A percentile compares a stretch with the other conserved stretches of the same genome.
Conservation (phyloP, 2,329 filamentous ascomycete genomes). For the Fusarium subglutinans region DNA sequence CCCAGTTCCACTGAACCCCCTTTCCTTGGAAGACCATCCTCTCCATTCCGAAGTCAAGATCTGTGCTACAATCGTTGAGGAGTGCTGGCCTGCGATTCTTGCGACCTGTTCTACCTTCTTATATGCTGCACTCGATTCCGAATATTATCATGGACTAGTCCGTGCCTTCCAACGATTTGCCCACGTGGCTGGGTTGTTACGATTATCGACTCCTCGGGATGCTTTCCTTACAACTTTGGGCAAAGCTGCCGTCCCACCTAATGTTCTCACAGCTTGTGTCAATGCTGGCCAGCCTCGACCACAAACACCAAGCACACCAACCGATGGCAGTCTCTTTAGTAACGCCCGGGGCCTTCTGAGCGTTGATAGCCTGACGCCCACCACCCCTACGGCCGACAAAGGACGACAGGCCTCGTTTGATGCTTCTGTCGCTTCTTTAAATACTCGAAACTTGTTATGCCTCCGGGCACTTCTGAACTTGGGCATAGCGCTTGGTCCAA, state of each 20-base stretch:
- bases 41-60: conserved; percentile 76
- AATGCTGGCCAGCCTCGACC: conserved; percentile 58
- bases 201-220: conserved; percentile 86
- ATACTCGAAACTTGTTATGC: conserved; percentile 89
- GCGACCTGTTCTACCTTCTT: conserved; percentile 96
- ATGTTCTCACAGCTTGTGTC: conserved; percentile 71
- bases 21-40: conserved; percentile 77
- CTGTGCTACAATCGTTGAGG: conserved; percentile 84
- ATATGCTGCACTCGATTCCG: conserved; percentile 88
- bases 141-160: conserved; percentile 92
- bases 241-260: conserved; percentile 90
- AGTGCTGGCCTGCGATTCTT: conserved; percentile 95
- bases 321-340: conserved; percentile 69
- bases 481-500: conserved; percentile 92
- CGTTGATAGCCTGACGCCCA: conserved; percentile 73
- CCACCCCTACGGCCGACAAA: conserved; percentile 65
- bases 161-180: conserved; percentile 94
- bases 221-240: conserved; percentile 94
- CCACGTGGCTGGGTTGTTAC: conserved; percentile 89
- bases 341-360: conserved; percentile 79
- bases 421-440: conserved; percentile 66
- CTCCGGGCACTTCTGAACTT: conserved; percentile 92
- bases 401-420: conserved; percentile 69
- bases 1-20: conserved; percentile 84
- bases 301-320: conserved; percentile 54